Conservation (phyloP, 108 stramenopile species). For the Pseudonitzschia pungens region DNA sequence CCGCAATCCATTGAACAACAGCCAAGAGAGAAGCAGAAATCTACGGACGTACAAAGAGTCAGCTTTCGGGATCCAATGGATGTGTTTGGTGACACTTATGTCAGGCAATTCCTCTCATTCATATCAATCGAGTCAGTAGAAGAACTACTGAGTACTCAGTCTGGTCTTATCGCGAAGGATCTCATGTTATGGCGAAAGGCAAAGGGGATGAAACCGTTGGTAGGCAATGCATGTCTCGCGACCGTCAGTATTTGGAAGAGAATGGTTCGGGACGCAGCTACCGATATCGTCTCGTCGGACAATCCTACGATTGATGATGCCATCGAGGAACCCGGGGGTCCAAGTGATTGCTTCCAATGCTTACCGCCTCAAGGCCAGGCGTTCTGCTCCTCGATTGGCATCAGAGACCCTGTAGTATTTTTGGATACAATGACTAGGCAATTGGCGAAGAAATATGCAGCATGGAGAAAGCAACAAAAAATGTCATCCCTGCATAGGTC, state of each 20-base stretch:
- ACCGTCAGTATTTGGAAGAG: slow-evolving; percentile 1
- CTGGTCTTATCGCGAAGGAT: slow-evolving; percentile 1
- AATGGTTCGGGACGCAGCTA: background rate
- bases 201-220: slow-evolving; percentile 16
- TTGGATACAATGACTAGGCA: background rate
- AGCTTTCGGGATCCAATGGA: background rate
- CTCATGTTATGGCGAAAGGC: slow-evolving; percentile 6
- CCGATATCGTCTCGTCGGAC: background rate
- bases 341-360: background rate
- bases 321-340: background rate
- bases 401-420: slow-evolving; percentile 4
- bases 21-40: background rate
- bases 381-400: slow-evolving; percentile 1
- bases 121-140: background rate
- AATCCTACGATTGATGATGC: background rate
- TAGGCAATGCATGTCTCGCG: background rate
- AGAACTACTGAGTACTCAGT: background rate
- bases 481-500: background rate
- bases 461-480: background rate
- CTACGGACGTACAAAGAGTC: background rate
- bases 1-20: background rate
- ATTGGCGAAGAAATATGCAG: background rate
- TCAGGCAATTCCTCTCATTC: background rate
- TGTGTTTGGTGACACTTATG: background rate
- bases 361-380: slow-evolving; percentile 2